phyloP scores from a whole-genome alignment of 345 rosid species.

The Pugionium dolabratum region DNA sequence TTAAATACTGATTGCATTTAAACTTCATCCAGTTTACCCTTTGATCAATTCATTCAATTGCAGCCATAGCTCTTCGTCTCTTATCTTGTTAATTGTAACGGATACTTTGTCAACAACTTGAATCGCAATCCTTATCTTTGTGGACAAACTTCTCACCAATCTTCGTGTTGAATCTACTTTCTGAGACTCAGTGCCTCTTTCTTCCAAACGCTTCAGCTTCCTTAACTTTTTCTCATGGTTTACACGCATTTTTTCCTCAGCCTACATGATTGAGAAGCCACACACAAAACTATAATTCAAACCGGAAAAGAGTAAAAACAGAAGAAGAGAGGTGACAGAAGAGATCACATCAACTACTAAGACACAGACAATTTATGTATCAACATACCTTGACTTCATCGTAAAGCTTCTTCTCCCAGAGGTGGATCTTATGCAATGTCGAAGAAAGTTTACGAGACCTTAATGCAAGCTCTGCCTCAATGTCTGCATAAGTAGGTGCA shows the following conservation, averaged over 20 bases:
- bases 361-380: not conserved
- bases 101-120: conserved; percentile 88
- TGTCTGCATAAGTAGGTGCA: conserved; percentile 50
- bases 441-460: conserved; percentile 83
- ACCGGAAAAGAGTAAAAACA: conserved; percentile 1
- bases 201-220: conserved; percentile 75
- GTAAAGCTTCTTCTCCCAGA: conserved; percentile 96
- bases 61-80: conserved; percentile 98
- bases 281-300: conserved; percentile 19
- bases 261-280: conserved; percentile 45
- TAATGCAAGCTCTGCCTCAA: conserved; percentile 67
- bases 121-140: conserved; percentile 85
- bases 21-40: conserved; percentile 51
- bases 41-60: conserved; percentile 77
- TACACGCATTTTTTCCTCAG: conserved; percentile 87
- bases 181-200: conserved; percentile 76
- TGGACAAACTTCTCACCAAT: conserved; percentile 62
- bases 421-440: conserved; percentile 73
- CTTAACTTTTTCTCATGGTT: conserved; percentile 66
- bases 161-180: conserved; percentile 64
- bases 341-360: not conserved
- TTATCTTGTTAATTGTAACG: conserved; percentile 74
- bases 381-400: conserved; percentile 81
- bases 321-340: conserved; percentile 3
- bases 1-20: not conserved